These are phyloP conservation scores for Priceomyces fermenticarens DNA, from an alignment of 805 yeast genomes.

Conservation along the genomic window DNA sequence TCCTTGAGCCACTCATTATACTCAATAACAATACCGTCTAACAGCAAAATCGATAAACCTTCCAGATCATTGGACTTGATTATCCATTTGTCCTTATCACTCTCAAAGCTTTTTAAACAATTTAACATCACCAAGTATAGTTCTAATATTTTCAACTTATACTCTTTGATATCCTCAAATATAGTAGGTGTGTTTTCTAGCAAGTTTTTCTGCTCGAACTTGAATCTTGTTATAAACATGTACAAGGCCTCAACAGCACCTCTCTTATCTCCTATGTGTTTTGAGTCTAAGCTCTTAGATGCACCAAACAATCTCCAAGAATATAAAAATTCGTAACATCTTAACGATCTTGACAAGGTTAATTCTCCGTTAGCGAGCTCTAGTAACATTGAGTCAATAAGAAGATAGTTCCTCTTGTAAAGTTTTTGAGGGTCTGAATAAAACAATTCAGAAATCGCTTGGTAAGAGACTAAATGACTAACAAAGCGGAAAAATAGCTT, in stretches of 20 bases:
- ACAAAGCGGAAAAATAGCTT: constrained; percentile 23
- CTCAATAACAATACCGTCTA: constrained; percentile 30
- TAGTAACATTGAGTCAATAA: constrained; percentile 32
- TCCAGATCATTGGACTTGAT: constrained; percentile 16
- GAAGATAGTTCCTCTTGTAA: constrained; percentile 21
- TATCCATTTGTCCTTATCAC: constrained; percentile 38
- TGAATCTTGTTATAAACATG: constrained; percentile 34
- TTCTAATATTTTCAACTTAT: constrained; percentile 38
- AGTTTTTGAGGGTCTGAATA: constrained; percentile 13
- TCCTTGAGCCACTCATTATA: constrained; percentile 34
- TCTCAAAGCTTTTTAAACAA: constrained; percentile 30
- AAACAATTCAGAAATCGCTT: constrained; percentile 22
- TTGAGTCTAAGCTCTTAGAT: constrained; percentile 8
- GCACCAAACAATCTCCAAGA: constrained; percentile 39
- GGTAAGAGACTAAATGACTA: constrained; percentile 20
- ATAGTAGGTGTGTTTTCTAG: constrained; percentile 8
- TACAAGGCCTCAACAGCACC: constrained; percentile 40
- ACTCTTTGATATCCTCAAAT: constrained; percentile 26
- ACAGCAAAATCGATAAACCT: constrained; percentile 17
- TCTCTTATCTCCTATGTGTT: constrained; percentile 27
- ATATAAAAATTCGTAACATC: constrained; percentile 35
- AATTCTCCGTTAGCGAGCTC: constrained; percentile 31
- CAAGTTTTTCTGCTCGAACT: constrained; percentile 17
- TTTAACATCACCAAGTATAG: constrained; percentile 40
- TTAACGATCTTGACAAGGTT: constrained; percentile 26